phyloP scores from a whole-genome alignment of 352 stramenopile genomes.

The Pythium monospermum region DNA sequence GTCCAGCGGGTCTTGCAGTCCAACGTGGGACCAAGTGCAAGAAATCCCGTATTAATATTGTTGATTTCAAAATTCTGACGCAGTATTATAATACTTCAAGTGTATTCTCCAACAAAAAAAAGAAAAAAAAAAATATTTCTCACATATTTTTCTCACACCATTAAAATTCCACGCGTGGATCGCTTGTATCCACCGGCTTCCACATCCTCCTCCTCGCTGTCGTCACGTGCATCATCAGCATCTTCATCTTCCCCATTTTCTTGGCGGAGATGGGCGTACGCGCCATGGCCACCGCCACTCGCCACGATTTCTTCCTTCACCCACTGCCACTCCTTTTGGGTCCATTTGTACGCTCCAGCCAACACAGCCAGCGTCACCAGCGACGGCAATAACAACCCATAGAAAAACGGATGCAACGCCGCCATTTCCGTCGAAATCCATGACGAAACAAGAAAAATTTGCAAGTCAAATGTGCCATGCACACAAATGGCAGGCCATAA shows the following conservation, averaged over 20 bases:
- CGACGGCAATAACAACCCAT: slow-evolving; percentile 31
- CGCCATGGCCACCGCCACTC: slow-evolving; percentile 21
- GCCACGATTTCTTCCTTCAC: background rate
- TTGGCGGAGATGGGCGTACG: slow-evolving; percentile 25
- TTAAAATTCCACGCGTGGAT: slow-evolving; percentile 36
- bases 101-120: too few relatives aligned
- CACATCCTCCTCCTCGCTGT: slow-evolving; percentile 23
- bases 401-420: slow-evolving; percentile 27
- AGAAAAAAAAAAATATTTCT: too few relatives aligned
- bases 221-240: slow-evolving; percentile 24
- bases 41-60: too few relatives aligned
- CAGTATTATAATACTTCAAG: too few relatives aligned
- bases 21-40: too few relatives aligned
- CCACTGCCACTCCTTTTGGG: slow-evolving; percentile 10
- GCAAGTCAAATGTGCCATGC: slow-evolving; percentile 57
- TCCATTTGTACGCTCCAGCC: slow-evolving; percentile 3
- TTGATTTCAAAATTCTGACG: too few relatives aligned
- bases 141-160: slow-evolving; percentile 27
- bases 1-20: too few relatives aligned
- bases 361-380: slow-evolving; percentile 25
- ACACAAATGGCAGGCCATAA: slow-evolving; percentile 43
- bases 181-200: slow-evolving; percentile 12
- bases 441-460: slow-evolving; percentile 47
- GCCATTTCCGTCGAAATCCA: slow-evolving; percentile 32
- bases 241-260: slow-evolving; percentile 29